Base-by-base conservation (phyloP, 2,329 filamentous ascomycete genomes). In the Chaetomiaceae sp. region DNA sequence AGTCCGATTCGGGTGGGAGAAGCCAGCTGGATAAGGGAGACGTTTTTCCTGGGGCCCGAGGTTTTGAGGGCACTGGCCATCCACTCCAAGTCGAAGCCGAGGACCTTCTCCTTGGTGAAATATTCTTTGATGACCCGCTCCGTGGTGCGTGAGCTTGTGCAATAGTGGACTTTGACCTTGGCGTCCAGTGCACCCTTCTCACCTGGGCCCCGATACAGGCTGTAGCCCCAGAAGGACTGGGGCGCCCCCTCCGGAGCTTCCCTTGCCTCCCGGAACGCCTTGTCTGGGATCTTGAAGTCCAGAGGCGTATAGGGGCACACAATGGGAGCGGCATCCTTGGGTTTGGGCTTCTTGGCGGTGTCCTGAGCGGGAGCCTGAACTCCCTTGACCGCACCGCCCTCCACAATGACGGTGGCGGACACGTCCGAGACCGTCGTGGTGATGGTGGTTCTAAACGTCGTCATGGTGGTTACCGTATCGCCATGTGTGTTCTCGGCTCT, bases 51-150 rank as follows among this genome's bases (percentile, higher is more conserved):
- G 4, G 84, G 70, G 3, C 76, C 74, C 2, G 75, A 66, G 7
- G 58, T 62, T 18, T 66, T 74, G 5, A 65, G 71, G 0, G 81
- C 75, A 5, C 78, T 72, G 1, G 74, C 59, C 48, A 82, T 76
- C 91, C 92, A 96, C 71, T 96, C 92, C 57, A 96, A 77, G 64
- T 96, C 91, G 56, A 96, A 90, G 0, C 91, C 91, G n/a, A 96
- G 67, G 2, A 95, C 70, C 34, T 81, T 75, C 63, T 94, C 82
- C 23, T 78, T 60, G 34, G 84, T 65, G 61, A 96, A 96, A 53
- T 86, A 76, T 53, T 79, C 68, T 16, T 80, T 73, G 54, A 82
- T 75, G 7, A 87, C 78, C 5, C 73, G 70, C 66, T 96, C 89
- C 16, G 87, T 86, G 2, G 80, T 81, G 32, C 81, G 73, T 40